Evolutionary conservation across 176 grass and related monocot genomes (phyloP).

Genomic region (Pontederia paniculata): DNA sequence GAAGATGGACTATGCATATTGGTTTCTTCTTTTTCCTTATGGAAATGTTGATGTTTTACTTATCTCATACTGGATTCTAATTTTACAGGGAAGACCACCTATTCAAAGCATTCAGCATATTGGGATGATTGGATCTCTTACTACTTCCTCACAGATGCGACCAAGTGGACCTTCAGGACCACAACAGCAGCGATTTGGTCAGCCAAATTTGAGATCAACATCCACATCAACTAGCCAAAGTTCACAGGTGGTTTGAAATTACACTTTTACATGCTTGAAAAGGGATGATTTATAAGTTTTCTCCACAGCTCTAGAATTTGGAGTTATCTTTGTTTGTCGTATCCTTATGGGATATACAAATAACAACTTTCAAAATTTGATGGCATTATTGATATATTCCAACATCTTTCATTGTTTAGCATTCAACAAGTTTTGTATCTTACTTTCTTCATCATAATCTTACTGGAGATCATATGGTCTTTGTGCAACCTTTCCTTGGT

Average conservation of each 20-base stretch:
- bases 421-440: too few relatives aligned
- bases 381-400: too few relatives aligned
- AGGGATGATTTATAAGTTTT: too few relatives aligned
- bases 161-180: slow-evolving; percentile 31
- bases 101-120: slow-evolving; percentile 76
- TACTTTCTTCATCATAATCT: too few relatives aligned
- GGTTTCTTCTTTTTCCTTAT: neutral
- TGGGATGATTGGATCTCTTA: slow-evolving; percentile 61
- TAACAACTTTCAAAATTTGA: too few relatives aligned
- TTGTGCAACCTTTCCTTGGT: too few relatives aligned
- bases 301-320: too few relatives aligned
- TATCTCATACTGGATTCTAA: slow-evolving; percentile 8
- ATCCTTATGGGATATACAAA: too few relatives aligned
- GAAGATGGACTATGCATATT: neutral
- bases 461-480: too few relatives aligned
- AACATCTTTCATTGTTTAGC: too few relatives aligned
- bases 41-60: slow-evolving; percentile 7
- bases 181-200: slow-evolving; percentile 47
- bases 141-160: slow-evolving; percentile 43
- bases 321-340: too few relatives aligned
- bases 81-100: slow-evolving; percentile 60
- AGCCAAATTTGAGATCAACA: slow-evolving; percentile 37
- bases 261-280: neutral
- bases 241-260: slow-evolving; percentile 44
- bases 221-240: slow-evolving; percentile 50